Evolutionary conservation across 331 rosid species (phyloP).

Genomic region (Quercus tomentella): DNA sequence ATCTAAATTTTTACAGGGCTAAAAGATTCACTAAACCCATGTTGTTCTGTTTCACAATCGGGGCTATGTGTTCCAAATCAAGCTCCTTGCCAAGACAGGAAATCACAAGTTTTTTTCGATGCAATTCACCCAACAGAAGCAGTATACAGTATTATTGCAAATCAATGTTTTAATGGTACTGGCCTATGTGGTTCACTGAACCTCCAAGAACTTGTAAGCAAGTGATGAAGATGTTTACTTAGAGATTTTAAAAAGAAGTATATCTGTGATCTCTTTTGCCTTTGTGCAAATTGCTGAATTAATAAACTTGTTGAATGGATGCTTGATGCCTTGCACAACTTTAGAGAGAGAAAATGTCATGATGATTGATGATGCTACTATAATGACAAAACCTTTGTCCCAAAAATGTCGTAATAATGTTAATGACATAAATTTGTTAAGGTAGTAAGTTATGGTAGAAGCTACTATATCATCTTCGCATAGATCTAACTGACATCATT

Average conservation of each 20-base stretch:
- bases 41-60: not conserved
- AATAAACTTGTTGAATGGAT: no score
- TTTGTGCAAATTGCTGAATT: no score
- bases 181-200: not conserved
- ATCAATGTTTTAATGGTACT: not conserved
- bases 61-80: not conserved
- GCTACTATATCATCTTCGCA: no score
- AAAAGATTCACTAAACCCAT: not conserved
- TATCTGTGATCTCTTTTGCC: not conserved
- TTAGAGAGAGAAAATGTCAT: no score
- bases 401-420: no score
- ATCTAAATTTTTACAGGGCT: not conserved
- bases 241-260: not conserved
- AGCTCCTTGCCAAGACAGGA: not conserved
- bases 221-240: not conserved
- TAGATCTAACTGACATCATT: no score
- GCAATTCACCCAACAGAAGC: not conserved
- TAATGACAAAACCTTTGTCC: no score
- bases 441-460: no score
- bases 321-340: no score
- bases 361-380: no score
- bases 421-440: no score
- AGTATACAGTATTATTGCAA: not conserved
- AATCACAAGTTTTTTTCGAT: not conserved
- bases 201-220: not conserved